Conservation (phyloP, 352 stramenopile genomes). For the Pythium coloratum region DNA sequence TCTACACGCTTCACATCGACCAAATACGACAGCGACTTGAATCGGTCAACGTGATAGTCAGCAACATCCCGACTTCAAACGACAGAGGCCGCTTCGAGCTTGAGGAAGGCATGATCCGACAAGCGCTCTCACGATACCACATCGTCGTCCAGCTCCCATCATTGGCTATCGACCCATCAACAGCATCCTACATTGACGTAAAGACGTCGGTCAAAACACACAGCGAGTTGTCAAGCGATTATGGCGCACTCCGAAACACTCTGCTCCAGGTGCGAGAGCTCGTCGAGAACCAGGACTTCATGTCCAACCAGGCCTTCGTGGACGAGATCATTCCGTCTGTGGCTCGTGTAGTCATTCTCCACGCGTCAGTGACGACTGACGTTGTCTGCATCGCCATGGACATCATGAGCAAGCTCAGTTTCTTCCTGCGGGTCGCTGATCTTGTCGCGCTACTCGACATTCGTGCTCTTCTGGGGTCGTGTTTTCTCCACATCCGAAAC, state of each 20-base stretch:
- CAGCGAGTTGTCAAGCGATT: conserved; percentile 2
- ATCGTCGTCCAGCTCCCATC: not conserved
- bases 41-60: not conserved
- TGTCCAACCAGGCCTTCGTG: not conserved
- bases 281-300: not conserved
- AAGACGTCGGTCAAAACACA: conserved; percentile 14
- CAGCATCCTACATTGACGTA: conserved; percentile 21
- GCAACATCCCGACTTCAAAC: no score
- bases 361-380: conserved; percentile 18
- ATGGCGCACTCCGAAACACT: conserved; percentile 9
- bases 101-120: not conserved
- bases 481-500: conserved; percentile 7
- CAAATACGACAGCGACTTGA: not conserved
- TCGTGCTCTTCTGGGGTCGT: conserved; percentile 12
- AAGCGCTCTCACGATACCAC: not conserved
- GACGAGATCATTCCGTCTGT: conserved; percentile 8
- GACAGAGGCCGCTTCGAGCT: not conserved
- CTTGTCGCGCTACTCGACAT: conserved; percentile 11
- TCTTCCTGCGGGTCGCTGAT: not conserved
- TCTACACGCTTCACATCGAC: conserved; percentile 24
- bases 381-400: conserved; percentile 28
- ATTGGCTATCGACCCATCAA: not conserved
- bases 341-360: conserved; percentile 18
- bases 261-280: conserved; percentile 7
- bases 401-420: conserved; percentile 19